A percentile compares a stretch with the other conserved stretches of the same genome.
phyloP scores from a whole-genome alignment of 352 stramenopile species.

The Blastocystis sp. region DNA sequence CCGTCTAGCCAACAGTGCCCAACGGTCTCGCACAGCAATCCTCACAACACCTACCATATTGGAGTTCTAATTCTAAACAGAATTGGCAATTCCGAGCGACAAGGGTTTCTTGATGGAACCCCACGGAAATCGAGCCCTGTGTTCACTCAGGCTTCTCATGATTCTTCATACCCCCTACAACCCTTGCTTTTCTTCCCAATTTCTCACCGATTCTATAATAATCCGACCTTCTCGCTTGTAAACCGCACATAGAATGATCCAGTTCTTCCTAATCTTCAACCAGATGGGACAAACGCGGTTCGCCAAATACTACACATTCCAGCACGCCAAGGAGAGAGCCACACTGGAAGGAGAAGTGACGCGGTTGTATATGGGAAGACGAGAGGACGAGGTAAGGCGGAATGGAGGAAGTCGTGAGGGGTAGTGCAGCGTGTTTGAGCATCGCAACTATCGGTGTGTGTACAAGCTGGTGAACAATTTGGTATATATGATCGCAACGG shows the following conservation, averaged over 20 bases:
- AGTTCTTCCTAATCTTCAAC: constrained; percentile 68
- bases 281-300: constrained; percentile 63
- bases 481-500: constrained; percentile 42
- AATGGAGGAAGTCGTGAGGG: neutral
- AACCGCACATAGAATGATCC: constrained; percentile 7
- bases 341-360: constrained; percentile 66
- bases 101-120: neutral
- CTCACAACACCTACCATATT: neutral
- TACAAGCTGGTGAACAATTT: constrained; percentile 45
- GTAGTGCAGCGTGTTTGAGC: constrained; percentile 62
- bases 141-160: neutral
- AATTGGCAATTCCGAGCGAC: constrained; percentile 19
- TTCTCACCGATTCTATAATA: too few species aligned
- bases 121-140: neutral
- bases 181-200: neutral
- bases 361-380: constrained; percentile 59
- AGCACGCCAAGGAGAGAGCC: constrained; percentile 52
- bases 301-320: constrained; percentile 60
- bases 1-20: too few species aligned
- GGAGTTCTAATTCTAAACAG: constrained; percentile 14
- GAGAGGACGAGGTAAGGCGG: constrained; percentile 30
- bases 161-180: neutral
- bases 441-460: constrained; percentile 30
- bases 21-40: too few species aligned
- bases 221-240: neutral